Evolutionary conservation across 768 basidiomycete genomes (phyloP), one percentile per base, ranked within the genome.

Genomic region (Lentinula guzmanii): DNA sequence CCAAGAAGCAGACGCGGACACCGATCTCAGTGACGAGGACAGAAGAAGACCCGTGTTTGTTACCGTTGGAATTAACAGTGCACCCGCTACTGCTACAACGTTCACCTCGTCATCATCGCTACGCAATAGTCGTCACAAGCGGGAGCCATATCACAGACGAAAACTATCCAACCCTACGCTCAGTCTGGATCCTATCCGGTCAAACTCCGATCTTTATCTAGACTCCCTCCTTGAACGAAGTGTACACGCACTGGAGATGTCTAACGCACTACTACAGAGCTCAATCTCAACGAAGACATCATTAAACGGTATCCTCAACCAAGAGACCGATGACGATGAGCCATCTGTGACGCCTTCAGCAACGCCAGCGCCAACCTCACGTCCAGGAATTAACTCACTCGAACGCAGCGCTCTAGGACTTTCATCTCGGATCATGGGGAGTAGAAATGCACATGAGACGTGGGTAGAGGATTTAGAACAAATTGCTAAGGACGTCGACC

Each of bases 241-340:
- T 65, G 89, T 93, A 13, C 86, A 91, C 72, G 91, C 91, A 1
- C 78, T 94, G 8, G 92, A 93, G 70, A 86, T 92, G 79, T 93
- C 91, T 4, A 93, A 93, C 61, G 81, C 85, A 2, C 76, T 93
- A 10, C 76, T 94, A 51, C 86, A 90, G 68, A 86, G 84, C 11
- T 88, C 89, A 21, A 86, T 92, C 66, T 82, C 86, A 43, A 86
- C 91, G 0, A 86, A 89, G 64, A 78, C 85, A 11, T 83, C 76
- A 37, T 74, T 81, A 41, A 78, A 77, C 37, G 61, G 13, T 51
- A 62, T 34, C 37, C 63, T 39, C 55, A 54, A 18, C 62, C 62
- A 8, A 37, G 61, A 28, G 52, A 56, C 37, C 50, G 45, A 45
- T 35, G 48, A 51, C 8, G 45, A 56, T n/a, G 28, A 51, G 61